phyloP scores from a whole-genome alignment of 176 grass and related monocot genomes.

The Cocos nucifera region DNA sequence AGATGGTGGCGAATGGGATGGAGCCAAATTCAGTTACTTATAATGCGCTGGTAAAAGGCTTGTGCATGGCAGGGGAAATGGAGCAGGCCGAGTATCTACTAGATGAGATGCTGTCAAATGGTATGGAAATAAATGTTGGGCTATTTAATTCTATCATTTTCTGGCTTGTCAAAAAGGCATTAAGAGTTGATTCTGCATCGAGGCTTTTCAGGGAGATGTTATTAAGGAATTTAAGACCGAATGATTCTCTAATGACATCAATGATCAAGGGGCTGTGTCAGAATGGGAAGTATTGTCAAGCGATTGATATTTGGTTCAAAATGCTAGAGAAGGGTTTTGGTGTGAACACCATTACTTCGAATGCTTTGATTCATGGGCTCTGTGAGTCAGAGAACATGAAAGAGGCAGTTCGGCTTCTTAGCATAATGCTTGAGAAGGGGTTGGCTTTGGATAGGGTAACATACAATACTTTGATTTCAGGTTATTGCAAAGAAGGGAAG shows the following conservation, averaged over 20 bases:
- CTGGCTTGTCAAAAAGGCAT: conserved; percentile 38
- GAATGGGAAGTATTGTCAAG: conserved; percentile 44
- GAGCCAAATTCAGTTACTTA: conserved; percentile 61
- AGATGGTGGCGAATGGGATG: conserved; percentile 54
- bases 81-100: conserved; percentile 51
- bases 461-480: conserved; percentile 75
- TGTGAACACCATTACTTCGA: conserved; percentile 58
- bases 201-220: conserved; percentile 52
- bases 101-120: conserved; percentile 57
- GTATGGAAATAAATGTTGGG: conserved; percentile 50
- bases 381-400: conserved; percentile 42
- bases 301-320: conserved; percentile 51
- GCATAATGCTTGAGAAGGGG: conserved; percentile 44
- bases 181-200: conserved; percentile 44
- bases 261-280: conserved; percentile 58
- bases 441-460: conserved; percentile 59
- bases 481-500: conserved; percentile 68
- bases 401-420: conserved; percentile 48
- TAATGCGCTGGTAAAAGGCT: conserved; percentile 47
- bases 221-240: conserved; percentile 57
- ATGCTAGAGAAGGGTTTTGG: conserved; percentile 52
- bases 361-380: conserved; percentile 86
- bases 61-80: conserved; percentile 71
- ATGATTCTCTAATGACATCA: conserved; percentile 70
- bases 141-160: conserved; percentile 64